phyloP scores from a whole-genome alignment of 305 asterid species.

The Stenogyne calaminthoides region DNA sequence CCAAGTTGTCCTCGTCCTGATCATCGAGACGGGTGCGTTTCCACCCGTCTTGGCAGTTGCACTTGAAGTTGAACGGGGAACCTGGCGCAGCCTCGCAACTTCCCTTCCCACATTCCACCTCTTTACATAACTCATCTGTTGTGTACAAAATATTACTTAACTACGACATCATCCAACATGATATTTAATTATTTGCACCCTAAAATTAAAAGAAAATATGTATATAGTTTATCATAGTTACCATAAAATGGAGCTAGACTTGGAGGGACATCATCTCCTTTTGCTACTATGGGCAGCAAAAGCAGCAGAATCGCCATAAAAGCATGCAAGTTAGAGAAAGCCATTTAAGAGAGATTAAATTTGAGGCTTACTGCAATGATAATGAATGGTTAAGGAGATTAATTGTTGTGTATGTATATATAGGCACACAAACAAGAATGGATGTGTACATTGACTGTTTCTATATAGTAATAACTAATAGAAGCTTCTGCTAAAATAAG shows the following conservation, averaged over 20 bases:
- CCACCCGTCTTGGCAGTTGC: conserved; percentile 70
- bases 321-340: conserved; percentile 25
- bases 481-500: conserved; percentile 32
- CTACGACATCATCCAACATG: neutral
- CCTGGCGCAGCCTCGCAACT: conserved; percentile 52
- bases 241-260: conserved; percentile 43
- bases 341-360: conserved; percentile 24
- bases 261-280: conserved; percentile 40
- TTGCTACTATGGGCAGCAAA: conserved; percentile 39
- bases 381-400: neutral
- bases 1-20: conserved; percentile 32
- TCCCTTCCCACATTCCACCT: conserved; percentile 77
- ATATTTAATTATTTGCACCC: neutral
- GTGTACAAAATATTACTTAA: neutral
- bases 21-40: conserved; percentile 54
- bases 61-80: conserved; percentile 54
- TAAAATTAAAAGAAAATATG: neutral
- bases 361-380: neutral
- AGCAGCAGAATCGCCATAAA: conserved; percentile 34
- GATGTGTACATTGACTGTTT: conserved; percentile 27
- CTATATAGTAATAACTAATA: neutral
- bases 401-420: neutral
- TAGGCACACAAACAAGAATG: neutral
- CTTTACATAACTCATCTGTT: conserved; percentile 55
- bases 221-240: neutral